These are phyloP conservation scores for Ceratobasidium sp. DNA, from an alignment of 1,284 basidiomycete species.

Conservation along the genomic window DNA sequence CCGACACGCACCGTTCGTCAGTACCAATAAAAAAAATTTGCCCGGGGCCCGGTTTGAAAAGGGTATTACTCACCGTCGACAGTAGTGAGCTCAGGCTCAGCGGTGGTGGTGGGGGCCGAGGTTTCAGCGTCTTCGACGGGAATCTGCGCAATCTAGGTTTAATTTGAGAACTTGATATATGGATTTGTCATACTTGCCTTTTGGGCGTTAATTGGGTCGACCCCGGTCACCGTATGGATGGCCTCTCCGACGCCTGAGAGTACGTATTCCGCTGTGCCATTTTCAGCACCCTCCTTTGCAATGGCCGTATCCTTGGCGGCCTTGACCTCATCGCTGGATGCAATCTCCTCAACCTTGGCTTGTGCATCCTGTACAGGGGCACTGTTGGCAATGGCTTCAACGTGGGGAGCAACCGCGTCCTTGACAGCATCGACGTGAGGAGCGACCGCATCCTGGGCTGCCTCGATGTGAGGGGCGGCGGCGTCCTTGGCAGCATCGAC, in stretches of 20 bases:
- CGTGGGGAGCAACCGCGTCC: conserved; percentile 36
- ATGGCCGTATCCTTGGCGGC: conserved; percentile 13
- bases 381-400: conserved; percentile 22
- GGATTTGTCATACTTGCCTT: conserved; percentile 32
- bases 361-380: conserved; percentile 30
- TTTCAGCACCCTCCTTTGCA: conserved; percentile 29
- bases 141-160: conserved; percentile 26
- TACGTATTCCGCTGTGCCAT: conserved; percentile 25
- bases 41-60: conserved; percentile 3
- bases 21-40: neutral
- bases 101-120: neutral
- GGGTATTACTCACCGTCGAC: conserved; percentile 8
- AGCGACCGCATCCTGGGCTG: conserved; percentile 15
- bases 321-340: conserved; percentile 19
- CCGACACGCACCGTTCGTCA: neutral
- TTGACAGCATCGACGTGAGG: conserved; percentile 34
- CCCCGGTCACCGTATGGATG: conserved; percentile 40
- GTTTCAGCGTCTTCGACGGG: conserved; percentile 28
- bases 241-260: conserved; percentile 41
- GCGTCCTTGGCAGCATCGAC: conserved; percentile 9
- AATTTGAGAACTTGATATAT: conserved; percentile 11
- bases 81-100: neutral
- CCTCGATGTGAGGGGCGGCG: conserved; percentile 16
- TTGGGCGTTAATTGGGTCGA: conserved; percentile 41
- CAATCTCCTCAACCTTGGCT: conserved; percentile 19